Conservation (phyloP, 306 rosid species). For the Castanopsis chinensis region DNA sequence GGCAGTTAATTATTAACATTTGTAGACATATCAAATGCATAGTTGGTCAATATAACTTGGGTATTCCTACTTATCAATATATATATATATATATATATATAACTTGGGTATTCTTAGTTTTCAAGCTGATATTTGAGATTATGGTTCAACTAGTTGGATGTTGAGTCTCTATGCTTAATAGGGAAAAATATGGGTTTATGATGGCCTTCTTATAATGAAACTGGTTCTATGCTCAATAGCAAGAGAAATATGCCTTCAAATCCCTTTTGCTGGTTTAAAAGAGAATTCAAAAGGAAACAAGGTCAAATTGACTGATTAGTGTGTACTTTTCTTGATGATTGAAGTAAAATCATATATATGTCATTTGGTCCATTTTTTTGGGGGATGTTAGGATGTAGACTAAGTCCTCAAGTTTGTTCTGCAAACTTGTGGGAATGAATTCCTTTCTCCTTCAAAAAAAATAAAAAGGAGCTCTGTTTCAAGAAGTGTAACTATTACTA, state of each 20-base stretch:
- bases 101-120: not conserved
- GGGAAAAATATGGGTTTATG: not conserved
- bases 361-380: not conserved
- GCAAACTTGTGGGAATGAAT: not conserved
- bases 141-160: conserved; percentile 1
- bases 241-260: not conserved
- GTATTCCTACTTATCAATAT: too few species aligned
- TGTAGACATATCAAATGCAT: not conserved
- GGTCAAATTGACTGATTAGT: not conserved
- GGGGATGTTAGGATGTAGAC: not conserved
- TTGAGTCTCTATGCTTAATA: not conserved
- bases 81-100: not conserved
- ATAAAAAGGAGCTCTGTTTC: not conserved
- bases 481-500: not conserved
- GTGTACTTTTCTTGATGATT: not conserved
- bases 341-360: not conserved
- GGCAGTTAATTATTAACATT: not conserved
- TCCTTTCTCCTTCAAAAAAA: not conserved
- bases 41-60: not conserved
- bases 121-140: not conserved
- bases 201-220: not conserved
- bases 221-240: not conserved
- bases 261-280: not conserved
- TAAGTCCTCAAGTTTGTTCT: not conserved
- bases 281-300: not conserved